Base-by-base conservation (phyloP, 78 protist species). In the Dictyostelium capitatum region DNA sequence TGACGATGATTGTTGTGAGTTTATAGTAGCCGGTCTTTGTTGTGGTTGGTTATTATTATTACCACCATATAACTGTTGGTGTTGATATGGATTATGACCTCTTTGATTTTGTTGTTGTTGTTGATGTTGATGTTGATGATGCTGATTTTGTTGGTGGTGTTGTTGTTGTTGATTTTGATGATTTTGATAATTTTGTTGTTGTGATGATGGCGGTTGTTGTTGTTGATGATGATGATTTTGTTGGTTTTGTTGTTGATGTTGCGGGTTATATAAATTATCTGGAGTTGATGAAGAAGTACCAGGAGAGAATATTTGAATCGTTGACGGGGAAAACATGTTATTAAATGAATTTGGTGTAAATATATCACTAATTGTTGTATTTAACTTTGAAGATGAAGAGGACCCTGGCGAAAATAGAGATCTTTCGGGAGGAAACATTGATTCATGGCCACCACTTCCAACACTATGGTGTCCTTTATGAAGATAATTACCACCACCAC, bases 171-270 rank as follows among this genome's bases (percentile, higher is more conserved):
- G 77, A 15, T 69, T 32, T 69, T 30, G 77, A 30, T 30, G 77
- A 30, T 69, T 20, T 37, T 32, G 77, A 17, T 69, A 19, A 3
- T 37, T 1, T 37, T 37, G 43, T 37, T 37, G 43, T 37, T 69
- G 47, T 69, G 77, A 0, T 32, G 77, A 30, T 69, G 47, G 77
- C 14, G 10, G 77, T 37, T 69, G 77, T 37, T 69, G 77, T 15
- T 69, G 50, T 69, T 28, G 28, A 28, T 6, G 23, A 10, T n/a
- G 30, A 3, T n/a, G 77, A 28, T 32, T 4, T 17, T 11, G n/a
- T 69, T 69, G 75, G 17, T 67, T 32, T 67, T 28, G 75, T 67
- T 28, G 75, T 67, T 67, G 46, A n/a, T 30, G 77, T 37, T 69
- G 41, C 19, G 65, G 2, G 1, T 0, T 10, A 56, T 20, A 20